Conservation (phyloP, 805 yeast species). For the Isabelozyma pseudorhagii region DNA sequence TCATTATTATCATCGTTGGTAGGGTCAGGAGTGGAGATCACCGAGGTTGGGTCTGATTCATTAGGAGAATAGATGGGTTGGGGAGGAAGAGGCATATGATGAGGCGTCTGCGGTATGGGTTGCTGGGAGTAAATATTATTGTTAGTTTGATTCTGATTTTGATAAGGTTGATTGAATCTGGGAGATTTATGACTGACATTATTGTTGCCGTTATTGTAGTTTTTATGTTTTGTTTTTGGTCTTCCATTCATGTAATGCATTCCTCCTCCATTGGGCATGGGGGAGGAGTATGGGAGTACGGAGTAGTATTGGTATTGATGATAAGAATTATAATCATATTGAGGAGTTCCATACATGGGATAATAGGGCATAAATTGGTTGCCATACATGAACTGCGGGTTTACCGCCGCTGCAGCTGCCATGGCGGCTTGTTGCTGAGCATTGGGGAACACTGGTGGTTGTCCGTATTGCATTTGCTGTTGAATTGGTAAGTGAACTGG, state of each 20-base stretch:
- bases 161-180: not conserved
- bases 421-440: not conserved
- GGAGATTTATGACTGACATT: not conserved
- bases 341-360: not conserved
- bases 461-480: slow-evolving; percentile 2
- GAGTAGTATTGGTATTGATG: not conserved
- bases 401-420: not conserved
- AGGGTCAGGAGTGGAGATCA: not conserved
- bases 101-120: not conserved
- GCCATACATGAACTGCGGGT: not conserved
- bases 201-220: not conserved
- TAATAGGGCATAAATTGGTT: not conserved
- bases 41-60: not conserved
- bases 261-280: not conserved
- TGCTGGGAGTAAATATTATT: not conserved
- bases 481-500: not conserved
- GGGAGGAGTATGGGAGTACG: not conserved
- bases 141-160: not conserved
- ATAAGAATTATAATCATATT: not conserved
- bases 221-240: not conserved
- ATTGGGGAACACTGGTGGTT: not conserved
- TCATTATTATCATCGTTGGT: not conserved
- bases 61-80: not conserved
- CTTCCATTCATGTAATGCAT: not conserved
- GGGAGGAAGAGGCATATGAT: not conserved